Base-by-base conservation (phyloP, 805 yeast genomes). In the Saitoella complicata region DNA sequence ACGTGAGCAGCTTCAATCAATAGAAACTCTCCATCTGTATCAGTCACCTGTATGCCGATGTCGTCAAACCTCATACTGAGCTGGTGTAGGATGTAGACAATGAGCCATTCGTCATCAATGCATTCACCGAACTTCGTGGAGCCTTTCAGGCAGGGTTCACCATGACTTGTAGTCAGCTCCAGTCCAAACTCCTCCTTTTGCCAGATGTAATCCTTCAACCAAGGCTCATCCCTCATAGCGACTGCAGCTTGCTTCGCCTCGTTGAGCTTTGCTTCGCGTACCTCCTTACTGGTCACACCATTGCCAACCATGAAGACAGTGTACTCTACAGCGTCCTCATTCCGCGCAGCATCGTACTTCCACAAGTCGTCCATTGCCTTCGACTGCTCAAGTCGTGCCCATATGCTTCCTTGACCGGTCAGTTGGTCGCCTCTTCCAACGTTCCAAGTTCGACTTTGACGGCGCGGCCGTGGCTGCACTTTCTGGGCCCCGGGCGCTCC, bases 1-100 rank as follows among this genome's bases (percentile, higher is more conserved):
- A 50, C 45, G 3, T 73, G 70, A 35, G 69, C 62, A 1, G 70
- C 66, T 48, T 73, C 78, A 6, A 71, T 65, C 39, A 78, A 54
- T 7, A 76, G 42, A 40, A 71, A 69, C 46, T 78, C 84, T 6
- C 77, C 74, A 40, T 73, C 79, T 1, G 68, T 65, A 52, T 76
- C 83, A 47, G 64, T 38, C 21, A 59, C 43, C 35, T 53, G 46
- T 33, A 1, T n/a, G 4, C n/a, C 6, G 13, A 6, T 9, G 10
- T 5, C 13, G 29, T 9, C 32, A 34, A 29, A 11, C 34, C 5
- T 32, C 31, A 13, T 10, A n/a, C 51, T 49, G 7, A 56, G 42
- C 38, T 48, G 46, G 7, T 47, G 45, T 33, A 59, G 51, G 6
- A 57, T 42, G 41, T 48, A 55, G 31, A 58, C 56, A 31, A 58